Conservation (phyloP, 2,329 filamentous ascomycete species). For the Alternaria consortialis region DNA sequence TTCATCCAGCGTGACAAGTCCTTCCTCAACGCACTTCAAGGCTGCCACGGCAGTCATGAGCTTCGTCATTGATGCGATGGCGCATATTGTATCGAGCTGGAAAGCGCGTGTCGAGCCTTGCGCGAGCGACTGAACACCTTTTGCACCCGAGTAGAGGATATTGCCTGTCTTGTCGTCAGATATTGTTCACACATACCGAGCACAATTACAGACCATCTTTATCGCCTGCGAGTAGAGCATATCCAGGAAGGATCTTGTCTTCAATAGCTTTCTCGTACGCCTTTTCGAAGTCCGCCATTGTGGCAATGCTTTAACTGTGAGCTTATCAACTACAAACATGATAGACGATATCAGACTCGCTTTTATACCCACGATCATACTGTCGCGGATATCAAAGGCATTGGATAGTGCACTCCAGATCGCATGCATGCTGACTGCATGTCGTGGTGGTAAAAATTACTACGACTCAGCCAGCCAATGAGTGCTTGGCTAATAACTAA, state of each 20-base stretch:
- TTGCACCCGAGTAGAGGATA: slow-evolving; percentile 9
- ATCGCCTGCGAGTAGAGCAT: slow-evolving; percentile 15
- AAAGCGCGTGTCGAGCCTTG: slow-evolving; percentile 13
- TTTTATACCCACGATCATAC: neutral
- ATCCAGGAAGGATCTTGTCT: slow-evolving; percentile 10
- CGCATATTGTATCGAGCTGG: slow-evolving; percentile 36
- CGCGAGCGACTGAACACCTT: slow-evolving; percentile 9
- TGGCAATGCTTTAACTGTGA: neutral
- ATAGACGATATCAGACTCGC: neutral
- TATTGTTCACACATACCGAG: neutral
- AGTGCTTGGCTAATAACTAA: neutral
- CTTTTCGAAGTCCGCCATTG: slow-evolving; percentile 7
- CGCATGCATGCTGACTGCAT: neutral
- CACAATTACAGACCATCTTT: slow-evolving; percentile 2
- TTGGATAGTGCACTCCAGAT: neutral
- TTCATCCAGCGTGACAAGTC: slow-evolving; percentile 32
- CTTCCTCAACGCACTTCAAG: slow-evolving; percentile 35
- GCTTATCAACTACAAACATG: neutral
- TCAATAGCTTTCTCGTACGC: slow-evolving; percentile 7
- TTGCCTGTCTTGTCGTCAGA: neutral
- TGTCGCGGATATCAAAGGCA: neutral
- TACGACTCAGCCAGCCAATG: neutral
- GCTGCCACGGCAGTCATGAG: slow-evolving; percentile 31
- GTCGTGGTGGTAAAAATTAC: neutral
- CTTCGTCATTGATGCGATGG: slow-evolving; percentile 59